Percentiles rank a stretch among this genome's conserved stretches.
Evolutionary conservation across 2,329 filamentous ascomycete genomes (phyloP).

Genomic region (Trichophyton verrucosum): DNA sequence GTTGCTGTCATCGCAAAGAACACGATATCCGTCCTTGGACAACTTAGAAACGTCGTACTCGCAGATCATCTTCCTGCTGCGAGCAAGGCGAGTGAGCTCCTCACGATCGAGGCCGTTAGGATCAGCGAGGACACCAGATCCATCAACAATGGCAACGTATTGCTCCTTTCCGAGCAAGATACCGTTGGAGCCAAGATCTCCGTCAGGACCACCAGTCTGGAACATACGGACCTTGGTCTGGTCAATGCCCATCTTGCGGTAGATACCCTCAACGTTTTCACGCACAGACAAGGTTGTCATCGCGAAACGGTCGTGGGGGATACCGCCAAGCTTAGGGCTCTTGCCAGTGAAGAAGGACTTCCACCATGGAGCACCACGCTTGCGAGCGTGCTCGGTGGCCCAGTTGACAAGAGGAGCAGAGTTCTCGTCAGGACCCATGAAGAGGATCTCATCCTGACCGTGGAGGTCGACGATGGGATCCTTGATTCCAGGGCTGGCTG

Average conservation of each 20-base stretch:
- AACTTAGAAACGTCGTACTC: slow-evolving; percentile 78
- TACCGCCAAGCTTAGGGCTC: slow-evolving; percentile 87
- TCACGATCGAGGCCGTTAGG: slow-evolving; percentile 74
- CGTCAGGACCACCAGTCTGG: slow-evolving; percentile 94
- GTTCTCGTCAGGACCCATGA: slow-evolving; percentile 98
- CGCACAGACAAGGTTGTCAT: slow-evolving; percentile 97
- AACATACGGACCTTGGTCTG: slow-evolving; percentile 77
- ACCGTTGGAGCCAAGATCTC: slow-evolving; percentile 93
- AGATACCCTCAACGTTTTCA: slow-evolving; percentile 92
- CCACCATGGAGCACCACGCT: slow-evolving; percentile 90
- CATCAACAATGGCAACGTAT: slow-evolving; percentile 92
- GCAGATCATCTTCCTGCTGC: slow-evolving; percentile 75
- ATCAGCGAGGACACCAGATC: slow-evolving; percentile 86
- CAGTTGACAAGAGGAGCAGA: slow-evolving; percentile 94
- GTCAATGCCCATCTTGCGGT: slow-evolving; percentile 87
- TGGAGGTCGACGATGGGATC: slow-evolving; percentile 94
- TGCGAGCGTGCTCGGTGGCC: slow-evolving; percentile 90
- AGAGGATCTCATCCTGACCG: slow-evolving; percentile 90
- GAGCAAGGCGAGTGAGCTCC: slow-evolving; percentile 74
- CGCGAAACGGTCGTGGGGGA: slow-evolving; percentile 89
- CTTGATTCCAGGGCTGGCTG: slow-evolving; percentile 91
- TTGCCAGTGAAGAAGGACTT: slow-evolving; percentile 99
- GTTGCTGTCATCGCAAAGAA: slow-evolving; percentile 83
- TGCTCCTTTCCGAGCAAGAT: slow-evolving; percentile 93
- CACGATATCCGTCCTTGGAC: slow-evolving; percentile 75